Base-by-base conservation (phyloP, 441 rosid genomes). In the Jatropha multifida region DNA sequence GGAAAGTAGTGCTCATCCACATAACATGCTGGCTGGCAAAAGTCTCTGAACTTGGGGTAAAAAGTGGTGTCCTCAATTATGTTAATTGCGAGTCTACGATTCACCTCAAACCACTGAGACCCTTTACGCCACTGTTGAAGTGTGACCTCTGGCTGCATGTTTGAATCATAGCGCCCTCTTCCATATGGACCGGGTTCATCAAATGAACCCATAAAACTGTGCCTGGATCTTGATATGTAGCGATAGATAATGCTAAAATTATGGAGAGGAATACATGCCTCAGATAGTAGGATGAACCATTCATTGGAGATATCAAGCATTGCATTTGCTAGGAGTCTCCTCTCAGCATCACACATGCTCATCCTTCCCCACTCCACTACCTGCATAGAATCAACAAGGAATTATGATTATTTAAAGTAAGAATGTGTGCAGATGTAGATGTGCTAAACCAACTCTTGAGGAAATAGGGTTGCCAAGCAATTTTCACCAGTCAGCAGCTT, bases 331-430 rank as follows among this genome's bases (percentile, higher is more conserved):
- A 92, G 69, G 75, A 95, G 98, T 64, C 99, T 88, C 82, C 94
- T 89, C 81, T 95, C 98, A 15, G 95, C 98, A 56, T 95, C 97
- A 62, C 97, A 89, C 99, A 92, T 92, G 62, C 96, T 95, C 95
- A 93, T 90, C 83, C 72, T 84, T 78, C 99, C 99, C 99, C 99
- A 93, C 71, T 85, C 89, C 52, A 85, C 96, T 37, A 80, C 77
- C 99, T 93, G 90, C 78, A 79, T 65, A 75, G 42, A 55, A 67
- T 48, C 13, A 62, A 46, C 9, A 49, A n/a, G 3, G 27, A 8
- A 52, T 17, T 14, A 46, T 58, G 37, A 69, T 56, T 27, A 20
- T 75, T 51, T 41, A 65, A 4, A 55, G 64, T 40, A 69, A 58
- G 23, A 42, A 17, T 4, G 41, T 4, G 49, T 0, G 20, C 26